Conservation (phyloP, 1,139 yeast genomes). For the Geotrichum carabidarum region DNA sequence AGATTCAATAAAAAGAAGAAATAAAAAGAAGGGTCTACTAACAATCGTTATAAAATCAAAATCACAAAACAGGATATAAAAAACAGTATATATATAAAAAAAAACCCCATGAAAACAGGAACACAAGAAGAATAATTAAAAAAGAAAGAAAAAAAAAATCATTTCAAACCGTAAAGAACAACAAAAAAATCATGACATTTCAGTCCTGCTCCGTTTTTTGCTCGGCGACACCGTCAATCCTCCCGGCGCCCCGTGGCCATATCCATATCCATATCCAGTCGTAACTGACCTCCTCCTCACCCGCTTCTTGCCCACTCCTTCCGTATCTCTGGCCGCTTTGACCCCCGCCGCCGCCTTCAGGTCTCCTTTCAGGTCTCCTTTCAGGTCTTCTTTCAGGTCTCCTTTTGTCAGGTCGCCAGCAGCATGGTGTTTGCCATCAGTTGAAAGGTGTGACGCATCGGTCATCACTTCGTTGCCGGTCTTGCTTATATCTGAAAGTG, state of each 20-base stretch:
- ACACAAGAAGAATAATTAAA: neutral
- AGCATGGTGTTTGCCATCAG: too few species aligned
- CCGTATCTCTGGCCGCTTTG: too few species aligned
- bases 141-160: neutral
- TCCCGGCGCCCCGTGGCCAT: too few species aligned
- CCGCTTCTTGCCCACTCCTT: too few species aligned
- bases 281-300: neutral
- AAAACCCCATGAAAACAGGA: neutral
- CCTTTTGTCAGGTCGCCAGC: too few species aligned
- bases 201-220: neutral
- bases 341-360: too few species aligned
- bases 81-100: neutral
- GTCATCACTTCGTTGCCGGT: constrained; percentile 1
- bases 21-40: neutral
- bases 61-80: too few species aligned
- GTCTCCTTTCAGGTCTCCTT: too few species aligned
- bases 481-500: constrained; percentile 8
- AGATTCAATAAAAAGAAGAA: neutral
- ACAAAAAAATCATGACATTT: neutral
- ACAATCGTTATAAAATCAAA: too few species aligned
- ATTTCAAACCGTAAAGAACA: neutral
- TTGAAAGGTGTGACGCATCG: too few species aligned
- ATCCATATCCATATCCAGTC: neutral
- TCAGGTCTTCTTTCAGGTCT: too few species aligned
- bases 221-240: neutral